Evolutionary conservation across 148 eudicot genomes (phyloP).

Genomic region (Mesembryanthemum crystallinum): DNA sequence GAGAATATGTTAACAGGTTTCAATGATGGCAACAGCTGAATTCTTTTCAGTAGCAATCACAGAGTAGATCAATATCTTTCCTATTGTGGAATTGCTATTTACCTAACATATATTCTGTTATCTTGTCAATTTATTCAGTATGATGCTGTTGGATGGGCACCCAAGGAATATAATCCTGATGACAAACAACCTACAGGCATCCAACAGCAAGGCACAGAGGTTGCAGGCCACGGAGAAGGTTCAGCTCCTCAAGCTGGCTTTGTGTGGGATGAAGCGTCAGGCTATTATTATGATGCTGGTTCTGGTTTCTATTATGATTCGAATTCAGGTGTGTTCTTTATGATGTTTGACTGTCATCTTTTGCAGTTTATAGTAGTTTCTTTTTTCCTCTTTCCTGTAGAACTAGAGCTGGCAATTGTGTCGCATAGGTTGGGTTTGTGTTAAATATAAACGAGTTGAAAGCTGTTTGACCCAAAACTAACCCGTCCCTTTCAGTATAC

Average conservation of each 20-base stretch:
- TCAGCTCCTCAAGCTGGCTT: conserved; percentile 93
- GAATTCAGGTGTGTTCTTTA: conserved; percentile 62
- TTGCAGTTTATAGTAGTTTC: too few species aligned
- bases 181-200: conserved; percentile 55
- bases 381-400: too few species aligned
- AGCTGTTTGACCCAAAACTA: too few species aligned
- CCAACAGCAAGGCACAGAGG: conserved; percentile 52
- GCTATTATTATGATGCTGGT: conserved; percentile 91
- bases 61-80: not conserved
- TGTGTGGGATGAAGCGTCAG: conserved; percentile 99
- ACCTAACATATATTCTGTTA: conserved; percentile 7
- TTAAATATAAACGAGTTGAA: too few species aligned
- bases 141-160: conserved; percentile 97
- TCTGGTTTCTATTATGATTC: conserved; percentile 97
- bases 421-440: too few species aligned
- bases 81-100: not conserved
- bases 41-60: not conserved
- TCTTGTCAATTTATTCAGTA: conserved; percentile 43
- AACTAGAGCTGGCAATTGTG: too few species aligned
- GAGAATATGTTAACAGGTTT: not conserved
- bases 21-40: not conserved
- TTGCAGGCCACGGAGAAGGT: conserved; percentile 45
- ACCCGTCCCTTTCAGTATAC: too few species aligned
- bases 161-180: conserved; percentile 94
- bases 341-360: not conserved